Base-by-base conservation (phyloP, 2,329 filamentous ascomycete genomes). In the Aureobasidium pullulans region DNA sequence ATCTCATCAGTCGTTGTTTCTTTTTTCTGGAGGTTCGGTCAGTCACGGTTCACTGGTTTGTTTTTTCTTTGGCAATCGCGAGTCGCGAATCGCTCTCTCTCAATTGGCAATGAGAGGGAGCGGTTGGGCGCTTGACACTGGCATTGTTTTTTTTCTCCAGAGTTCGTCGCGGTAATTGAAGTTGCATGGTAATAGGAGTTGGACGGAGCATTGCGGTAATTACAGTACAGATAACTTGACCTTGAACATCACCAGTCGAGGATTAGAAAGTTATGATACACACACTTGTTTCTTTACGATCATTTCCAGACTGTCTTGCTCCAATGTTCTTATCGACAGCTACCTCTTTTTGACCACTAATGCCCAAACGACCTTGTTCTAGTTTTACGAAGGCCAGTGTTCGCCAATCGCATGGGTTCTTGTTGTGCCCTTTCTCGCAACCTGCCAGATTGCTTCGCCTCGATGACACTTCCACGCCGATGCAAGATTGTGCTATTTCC, bases 401-500 rank as follows among this genome's bases (percentile, higher is more conserved):
- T 40, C 1, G 43, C 15, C 29, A 16, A 32, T 16, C 29, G 28
- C 28, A 8, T 16, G 9, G 28, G 29, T 11, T 42, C 37, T 10
- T 32, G 23, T 11, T 32, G 50, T 34, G 10, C 4, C n/a, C 6
- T 23, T 10, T 43, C 50, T 19, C 28, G 37, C 10, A 34, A 32
- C 29, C 39, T 54, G n/a, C 50, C 50, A 6, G 36, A 34, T 36
- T 54, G 50, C 15, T 40, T 54, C 15, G 37, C 50, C 36, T 54
- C 50, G 2, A 54, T 39, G 11, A 43, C 37, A n/a, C 50, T 54
- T 10, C 50, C 50, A 23, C 50, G 50, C 9, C 50, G 37, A 43
- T 54, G 50, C 50, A 54, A 32, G n/a, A 54, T 42, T 4, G 50
- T 54, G n/a, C 50, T 54, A 11, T 54, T 54, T 9, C 37, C 50